phyloP scores from a whole-genome alignment of 202 grass and related monocot genomes.

The Zizania palustris region DNA sequence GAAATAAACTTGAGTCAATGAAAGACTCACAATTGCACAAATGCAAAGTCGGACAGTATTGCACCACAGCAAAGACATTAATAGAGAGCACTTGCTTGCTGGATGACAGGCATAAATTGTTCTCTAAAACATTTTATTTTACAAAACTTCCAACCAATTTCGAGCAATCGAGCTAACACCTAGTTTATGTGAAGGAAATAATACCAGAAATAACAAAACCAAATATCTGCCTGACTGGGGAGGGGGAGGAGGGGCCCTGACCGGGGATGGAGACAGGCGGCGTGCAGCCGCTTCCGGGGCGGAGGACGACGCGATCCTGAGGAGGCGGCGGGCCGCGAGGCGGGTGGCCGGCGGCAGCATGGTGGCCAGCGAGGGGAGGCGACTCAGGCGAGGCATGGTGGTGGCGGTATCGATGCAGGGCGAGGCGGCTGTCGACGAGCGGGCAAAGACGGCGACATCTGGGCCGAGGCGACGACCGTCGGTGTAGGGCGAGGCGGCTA shows the following conservation, averaged over 20 bases:
- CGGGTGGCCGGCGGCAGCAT: conserved; percentile 62
- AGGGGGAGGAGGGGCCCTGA: conserved; percentile 16
- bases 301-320: conserved; percentile 48
- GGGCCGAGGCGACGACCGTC: too few relatives aligned
- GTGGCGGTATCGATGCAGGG: conserved; percentile 28
- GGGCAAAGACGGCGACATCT: too few relatives aligned
- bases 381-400: conserved; percentile 18
- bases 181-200: not conserved
- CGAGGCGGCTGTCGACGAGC: too few relatives aligned
- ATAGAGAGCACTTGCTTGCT: not conserved
- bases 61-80: not conserved
- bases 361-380: conserved; percentile 4
- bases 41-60: conserved; percentile 1
- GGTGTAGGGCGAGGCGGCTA: too few relatives aligned
- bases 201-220: not conserved
- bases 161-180: not conserved
- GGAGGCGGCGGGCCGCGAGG: conserved; percentile 72
- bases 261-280: conserved; percentile 52
- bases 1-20: not conserved
- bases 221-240: too few relatives aligned
- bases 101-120: not conserved
- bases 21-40: not conserved
- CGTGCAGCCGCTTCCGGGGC: conserved; percentile 28
- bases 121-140: not conserved
- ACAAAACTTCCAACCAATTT: not conserved